These are phyloP conservation scores for Phylloporus arenicola DNA, from an alignment of 768 basidiomycete genomes.

Conservation along the genomic window DNA sequence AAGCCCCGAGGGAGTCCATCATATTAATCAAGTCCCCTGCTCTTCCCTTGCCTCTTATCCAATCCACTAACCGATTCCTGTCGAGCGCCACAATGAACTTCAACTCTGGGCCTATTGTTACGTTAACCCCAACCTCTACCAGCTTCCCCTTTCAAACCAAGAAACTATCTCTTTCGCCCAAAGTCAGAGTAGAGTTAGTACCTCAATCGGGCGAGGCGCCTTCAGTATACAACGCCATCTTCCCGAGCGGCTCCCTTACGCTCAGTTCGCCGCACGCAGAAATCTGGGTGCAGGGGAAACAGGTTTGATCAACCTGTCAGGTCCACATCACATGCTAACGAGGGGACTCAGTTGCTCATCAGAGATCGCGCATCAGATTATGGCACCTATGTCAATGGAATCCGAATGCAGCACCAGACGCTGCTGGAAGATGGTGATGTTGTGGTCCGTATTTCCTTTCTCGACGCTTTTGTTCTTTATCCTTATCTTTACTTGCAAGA, in stretches of 20 bases:
- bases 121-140: conserved; percentile 29
- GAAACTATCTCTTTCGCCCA: conserved; percentile 29
- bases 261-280: conserved; percentile 42
- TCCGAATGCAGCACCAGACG: conserved; percentile 34
- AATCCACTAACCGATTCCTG: background rate
- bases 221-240: conserved; percentile 37
- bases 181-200: conserved; percentile 31
- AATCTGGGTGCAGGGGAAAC: conserved; percentile 41
- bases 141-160: conserved; percentile 39
- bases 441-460: conserved; percentile 32
- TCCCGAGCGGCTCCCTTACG: conserved; percentile 35
- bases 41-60: background rate
- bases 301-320: conserved; percentile 27
- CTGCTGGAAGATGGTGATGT: conserved; percentile 39
- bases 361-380: conserved; percentile 43
- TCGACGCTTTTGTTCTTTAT: background rate
- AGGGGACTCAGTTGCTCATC: conserved; percentile 36
- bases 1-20: conserved; percentile 7
- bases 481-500: conserved; percentile 26
- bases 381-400: conserved; percentile 46
- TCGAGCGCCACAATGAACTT: conserved; percentile 17
- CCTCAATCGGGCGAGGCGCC: conserved; percentile 25
- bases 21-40: background rate
- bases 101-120: conserved; percentile 27
- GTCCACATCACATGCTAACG: conserved; percentile 7